Percentiles rank a stretch among this genome's conserved stretches.
Evolutionary conservation across 2,329 filamentous ascomycete species (phyloP).

Genomic region (Blumeria hordei): DNA sequence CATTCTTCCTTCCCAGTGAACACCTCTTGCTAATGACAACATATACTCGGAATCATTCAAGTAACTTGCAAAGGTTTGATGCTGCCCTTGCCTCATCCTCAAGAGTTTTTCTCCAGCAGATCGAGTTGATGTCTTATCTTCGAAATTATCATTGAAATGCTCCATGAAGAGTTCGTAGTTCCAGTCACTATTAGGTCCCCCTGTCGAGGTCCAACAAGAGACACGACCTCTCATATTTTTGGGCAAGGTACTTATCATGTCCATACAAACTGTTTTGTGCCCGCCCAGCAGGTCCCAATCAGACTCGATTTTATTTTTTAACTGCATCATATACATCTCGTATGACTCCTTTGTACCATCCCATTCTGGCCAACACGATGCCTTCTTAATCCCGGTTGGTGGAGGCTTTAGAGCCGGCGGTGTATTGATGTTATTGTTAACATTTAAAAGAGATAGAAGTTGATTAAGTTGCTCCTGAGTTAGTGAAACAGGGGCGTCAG

Average conservation of each 20-base stretch:
- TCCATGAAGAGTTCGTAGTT: neutral
- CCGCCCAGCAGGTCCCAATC: neutral
- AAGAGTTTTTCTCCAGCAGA: neutral
- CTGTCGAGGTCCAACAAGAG: neutral
- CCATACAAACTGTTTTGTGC: neutral
- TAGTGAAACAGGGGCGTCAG: too few relatives aligned
- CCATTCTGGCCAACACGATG: too few relatives aligned
- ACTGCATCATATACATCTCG: too few relatives aligned
- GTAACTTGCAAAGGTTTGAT: neutral
- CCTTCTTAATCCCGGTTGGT: too few relatives aligned
- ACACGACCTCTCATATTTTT: neutral
- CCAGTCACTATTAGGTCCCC: neutral
- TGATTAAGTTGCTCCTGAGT: too few relatives aligned
- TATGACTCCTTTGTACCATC: too few relatives aligned
- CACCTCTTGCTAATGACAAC: neutral
- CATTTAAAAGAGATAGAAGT: too few relatives aligned
- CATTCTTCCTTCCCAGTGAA: neutral
- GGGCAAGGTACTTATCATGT: neutral
- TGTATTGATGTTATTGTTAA: too few relatives aligned
- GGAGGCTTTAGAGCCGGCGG: too few relatives aligned
- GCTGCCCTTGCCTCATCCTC: neutral
- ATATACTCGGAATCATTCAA: neutral
- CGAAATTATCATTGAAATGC: neutral
- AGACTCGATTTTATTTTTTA: neutral
- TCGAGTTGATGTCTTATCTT: neutral